Base-by-base conservation (phyloP, 129 eudicot genomes). In the Deinandra increscens region DNA sequence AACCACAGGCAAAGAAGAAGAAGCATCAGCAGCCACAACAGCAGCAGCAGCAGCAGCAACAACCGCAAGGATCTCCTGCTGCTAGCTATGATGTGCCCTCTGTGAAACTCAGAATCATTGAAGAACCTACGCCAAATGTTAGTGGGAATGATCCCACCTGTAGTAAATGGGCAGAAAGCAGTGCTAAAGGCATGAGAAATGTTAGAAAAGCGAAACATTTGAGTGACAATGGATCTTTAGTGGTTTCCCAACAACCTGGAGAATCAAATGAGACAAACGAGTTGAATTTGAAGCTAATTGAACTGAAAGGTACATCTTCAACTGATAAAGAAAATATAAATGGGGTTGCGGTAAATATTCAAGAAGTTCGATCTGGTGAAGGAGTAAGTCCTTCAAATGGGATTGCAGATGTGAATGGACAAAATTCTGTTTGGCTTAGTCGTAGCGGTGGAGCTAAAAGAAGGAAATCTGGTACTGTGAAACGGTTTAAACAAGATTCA, bases 401-500 rank as follows among this genome's bases (percentile, higher is more conserved):
- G 68, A 63, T 71, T 15, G 68, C 81, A 49, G 81, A 75, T 43
- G 68, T 59, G 62, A 77, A 79, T 70, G 79, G 81, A 13, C 51
- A 31, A 20, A 84, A 77, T 37, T 38, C 82, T 20, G 81, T 74
- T 66, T 88, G 81, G 68, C 43, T 71, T 46, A 81, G 80, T 75
- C 87, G 88, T 9, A 77, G 64, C 20, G 69, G 74, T 51, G 88
- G 91, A 56, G 85, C 97, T 68, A 82, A 79, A 56, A 83, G 83
- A 75, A 86, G 96, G 66, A 91, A 91, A 60, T 81, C 96, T 22
- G 91, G 91, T 68, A 72, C 82, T 23, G 96, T 91, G 2, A 84
- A 78, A 63, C 85, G 97, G 84, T 91, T 91, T 75, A 81, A 68
- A 69, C 85, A 80, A 77, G 88, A 80, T 31, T 23, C 69, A 17